A percentile compares a stretch with the other conserved stretches of the same genome.
phyloP scores from a whole-genome alignment of 768 basidiomycete genomes.

The Tubosaeta brunneosetosa region DNA sequence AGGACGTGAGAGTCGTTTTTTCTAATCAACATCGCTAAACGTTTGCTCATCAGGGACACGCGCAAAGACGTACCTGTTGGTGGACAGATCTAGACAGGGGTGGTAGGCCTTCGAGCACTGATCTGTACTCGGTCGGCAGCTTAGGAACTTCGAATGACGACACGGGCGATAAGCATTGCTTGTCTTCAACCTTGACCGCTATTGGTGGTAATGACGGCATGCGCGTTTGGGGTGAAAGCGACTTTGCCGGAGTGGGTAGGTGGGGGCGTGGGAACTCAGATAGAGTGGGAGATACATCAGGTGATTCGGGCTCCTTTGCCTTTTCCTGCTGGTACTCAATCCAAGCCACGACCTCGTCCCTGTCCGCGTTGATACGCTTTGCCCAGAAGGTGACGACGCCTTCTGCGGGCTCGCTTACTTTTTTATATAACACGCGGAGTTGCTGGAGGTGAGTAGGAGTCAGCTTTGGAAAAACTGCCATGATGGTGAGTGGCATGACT shows the following conservation, averaged over 20 bases:
- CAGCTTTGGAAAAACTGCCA: conserved; percentile 27
- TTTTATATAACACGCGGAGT: conserved; percentile 17
- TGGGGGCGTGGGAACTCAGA: conserved; percentile 16
- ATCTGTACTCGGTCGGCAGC: background rate
- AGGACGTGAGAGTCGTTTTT: no score
- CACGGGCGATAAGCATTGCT: conserved; percentile 1
- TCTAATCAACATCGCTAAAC: background rate
- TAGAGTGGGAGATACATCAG: conserved; percentile 18
- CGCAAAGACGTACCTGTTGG: conserved; percentile 6
- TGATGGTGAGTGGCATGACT: background rate
- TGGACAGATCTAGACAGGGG: background rate
- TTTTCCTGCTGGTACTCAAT: conserved; percentile 28
- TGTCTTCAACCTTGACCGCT: conserved; percentile 27
- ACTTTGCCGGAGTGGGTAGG: conserved; percentile 28
- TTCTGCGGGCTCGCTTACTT: conserved; percentile 13
- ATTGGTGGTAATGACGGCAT: conserved; percentile 28
- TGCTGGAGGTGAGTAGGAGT: conserved; percentile 19
- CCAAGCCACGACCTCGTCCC: conserved; percentile 20
- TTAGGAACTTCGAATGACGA: background rate
- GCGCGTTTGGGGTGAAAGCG: conserved; percentile 19
- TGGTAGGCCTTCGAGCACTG: conserved; percentile 1
- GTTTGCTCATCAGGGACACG: background rate
- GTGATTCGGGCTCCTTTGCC: conserved; percentile 13
- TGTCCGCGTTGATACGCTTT: conserved; percentile 15
- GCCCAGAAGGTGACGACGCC: conserved; percentile 27